phyloP scores from a whole-genome alignment of 1,284 basidiomycete species.

The Heliocybe sulcata region DNA sequence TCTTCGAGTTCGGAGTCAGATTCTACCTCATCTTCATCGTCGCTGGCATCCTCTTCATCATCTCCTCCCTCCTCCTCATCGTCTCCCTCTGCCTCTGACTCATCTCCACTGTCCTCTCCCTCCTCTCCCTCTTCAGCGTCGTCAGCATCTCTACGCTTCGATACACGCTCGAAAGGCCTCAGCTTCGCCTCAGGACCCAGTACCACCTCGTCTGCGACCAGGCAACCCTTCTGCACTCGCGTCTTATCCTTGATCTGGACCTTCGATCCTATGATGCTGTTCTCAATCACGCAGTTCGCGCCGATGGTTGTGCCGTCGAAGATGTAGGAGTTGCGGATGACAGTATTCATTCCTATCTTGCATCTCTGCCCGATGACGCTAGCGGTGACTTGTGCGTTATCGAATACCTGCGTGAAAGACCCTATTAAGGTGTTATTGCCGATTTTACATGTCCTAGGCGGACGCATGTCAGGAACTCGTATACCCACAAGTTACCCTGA shows the following conservation, averaged over 20 bases:
- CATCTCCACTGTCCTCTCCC: slow-evolving; percentile 22
- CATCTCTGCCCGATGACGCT: slow-evolving; percentile 79
- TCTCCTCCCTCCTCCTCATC: slow-evolving; percentile 26
- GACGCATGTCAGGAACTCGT: slow-evolving; percentile 1
- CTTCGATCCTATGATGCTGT: slow-evolving; percentile 74
- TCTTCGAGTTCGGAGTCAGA: not conserved
- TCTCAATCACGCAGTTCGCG: slow-evolving; percentile 65
- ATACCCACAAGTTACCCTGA: not conserved
- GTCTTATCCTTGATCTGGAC: slow-evolving; percentile 68
- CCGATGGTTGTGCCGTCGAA: slow-evolving; percentile 79
- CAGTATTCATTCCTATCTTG: slow-evolving; percentile 53
- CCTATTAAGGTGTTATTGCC: slow-evolving; percentile 83
- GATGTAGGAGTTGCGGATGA: slow-evolving; percentile 72
- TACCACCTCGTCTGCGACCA: slow-evolving; percentile 76
- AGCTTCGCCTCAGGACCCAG: slow-evolving; percentile 72
- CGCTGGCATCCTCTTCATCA: slow-evolving; percentile 24
- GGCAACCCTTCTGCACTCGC: slow-evolving; percentile 58
- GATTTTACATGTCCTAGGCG: slow-evolving; percentile 67
- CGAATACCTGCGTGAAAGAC: slow-evolving; percentile 54
- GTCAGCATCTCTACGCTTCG: slow-evolving; percentile 30
- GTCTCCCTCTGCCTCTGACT: slow-evolving; percentile 19
- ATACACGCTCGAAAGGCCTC: slow-evolving; percentile 66
- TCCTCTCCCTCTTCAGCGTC: slow-evolving; percentile 20
- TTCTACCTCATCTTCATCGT: slow-evolving; percentile 18
- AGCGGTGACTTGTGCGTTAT: slow-evolving; percentile 53